These are phyloP conservation scores for Ceratocystiopsis brevicomis DNA, from an alignment of 2,329 filamentous ascomycete species.

Conservation along the genomic window DNA sequence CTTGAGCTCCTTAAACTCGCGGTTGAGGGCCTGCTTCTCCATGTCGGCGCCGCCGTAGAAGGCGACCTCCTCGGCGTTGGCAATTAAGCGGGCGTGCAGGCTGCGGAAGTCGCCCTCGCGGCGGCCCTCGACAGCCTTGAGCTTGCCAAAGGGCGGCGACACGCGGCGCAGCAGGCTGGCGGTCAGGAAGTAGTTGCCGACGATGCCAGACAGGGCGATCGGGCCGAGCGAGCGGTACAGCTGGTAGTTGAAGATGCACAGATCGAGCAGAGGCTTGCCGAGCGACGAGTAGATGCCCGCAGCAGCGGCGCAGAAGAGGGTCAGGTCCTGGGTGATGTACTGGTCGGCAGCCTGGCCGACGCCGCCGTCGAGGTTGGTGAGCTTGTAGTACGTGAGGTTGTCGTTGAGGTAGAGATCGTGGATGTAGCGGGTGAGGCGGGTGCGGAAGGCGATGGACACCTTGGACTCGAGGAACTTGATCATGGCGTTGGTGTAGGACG, in stretches of 20 bases:
- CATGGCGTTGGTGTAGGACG: conserved; percentile 95
- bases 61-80: conserved; percentile 92
- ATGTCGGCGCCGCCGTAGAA: conserved; percentile 94
- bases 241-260: conserved; percentile 96
- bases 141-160: conserved; percentile 87
- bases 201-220: conserved; percentile 63
- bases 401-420: conserved; percentile 93
- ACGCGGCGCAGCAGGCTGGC: conserved; percentile 74
- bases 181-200: conserved; percentile 88
- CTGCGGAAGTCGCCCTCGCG: conserved; percentile 91
- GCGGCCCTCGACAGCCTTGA: conserved; percentile 88
- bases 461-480: conserved; percentile 98
- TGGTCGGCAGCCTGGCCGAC: conserved; percentile 86
- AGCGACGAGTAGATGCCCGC: conserved; percentile 88
- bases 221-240: conserved; percentile 82
- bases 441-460: conserved; percentile 94
- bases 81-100: conserved; percentile 77
- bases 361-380: conserved; percentile 81
- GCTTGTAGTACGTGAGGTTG: conserved; percentile 89
- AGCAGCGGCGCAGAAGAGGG: conserved; percentile 81
- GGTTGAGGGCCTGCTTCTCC: conserved; percentile 81
- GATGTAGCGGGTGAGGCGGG: conserved; percentile 83
- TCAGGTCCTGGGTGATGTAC: conserved; percentile 93
- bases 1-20: conserved; percentile 81
- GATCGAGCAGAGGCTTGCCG: conserved; percentile 93